phyloP scores from a whole-genome alignment of 2,329 filamentous ascomycete species.

The Penicillium sp. region DNA sequence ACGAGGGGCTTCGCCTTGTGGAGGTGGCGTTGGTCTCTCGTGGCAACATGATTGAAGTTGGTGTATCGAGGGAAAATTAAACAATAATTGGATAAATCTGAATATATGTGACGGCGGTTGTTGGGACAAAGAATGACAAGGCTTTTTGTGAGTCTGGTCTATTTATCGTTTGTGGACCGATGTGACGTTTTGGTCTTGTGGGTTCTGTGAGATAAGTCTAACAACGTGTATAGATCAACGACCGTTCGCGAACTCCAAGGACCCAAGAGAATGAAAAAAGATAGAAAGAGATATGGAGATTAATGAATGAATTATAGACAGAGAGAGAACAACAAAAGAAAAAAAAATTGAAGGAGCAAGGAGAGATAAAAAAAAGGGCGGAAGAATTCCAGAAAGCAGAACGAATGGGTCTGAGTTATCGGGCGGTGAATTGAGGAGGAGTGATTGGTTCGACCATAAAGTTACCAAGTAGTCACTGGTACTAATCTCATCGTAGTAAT shows the following conservation, averaged over 20 bases:
- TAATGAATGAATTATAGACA: constrained; percentile 18
- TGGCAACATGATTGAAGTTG: constrained; percentile 29
- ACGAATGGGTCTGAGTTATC: constrained; percentile 19
- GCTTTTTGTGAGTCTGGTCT: constrained; percentile 13
- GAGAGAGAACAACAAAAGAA: constrained; percentile 10
- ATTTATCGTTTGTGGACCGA: constrained; percentile 9
- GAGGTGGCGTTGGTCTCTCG: constrained; percentile 32
- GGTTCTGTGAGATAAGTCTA: constrained; percentile 14
- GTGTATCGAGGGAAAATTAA: constrained; percentile 13
- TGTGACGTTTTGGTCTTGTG: constrained; percentile 7
- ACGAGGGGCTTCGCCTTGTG: constrained; percentile 40
- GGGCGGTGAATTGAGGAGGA: constrained; percentile 25
- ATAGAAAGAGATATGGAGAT: constrained; percentile 8
- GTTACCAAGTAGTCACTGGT: constrained; percentile 7
- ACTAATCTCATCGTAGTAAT: not conserved
- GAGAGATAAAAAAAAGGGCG: constrained; percentile 20
- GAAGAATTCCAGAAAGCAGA: constrained; percentile 22
- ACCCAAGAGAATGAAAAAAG: constrained; percentile 12
- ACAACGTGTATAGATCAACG: constrained; percentile 11
- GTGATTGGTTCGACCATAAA: constrained; percentile 7
- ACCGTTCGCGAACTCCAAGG: constrained; percentile 13
- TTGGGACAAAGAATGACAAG: constrained; percentile 11
- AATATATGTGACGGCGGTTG: not conserved
- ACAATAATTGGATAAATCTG: constrained; percentile 8
- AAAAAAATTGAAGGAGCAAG: constrained; percentile 18